Conservation (phyloP, 345 rosid species). For the Pelargonium nanum region DNA sequence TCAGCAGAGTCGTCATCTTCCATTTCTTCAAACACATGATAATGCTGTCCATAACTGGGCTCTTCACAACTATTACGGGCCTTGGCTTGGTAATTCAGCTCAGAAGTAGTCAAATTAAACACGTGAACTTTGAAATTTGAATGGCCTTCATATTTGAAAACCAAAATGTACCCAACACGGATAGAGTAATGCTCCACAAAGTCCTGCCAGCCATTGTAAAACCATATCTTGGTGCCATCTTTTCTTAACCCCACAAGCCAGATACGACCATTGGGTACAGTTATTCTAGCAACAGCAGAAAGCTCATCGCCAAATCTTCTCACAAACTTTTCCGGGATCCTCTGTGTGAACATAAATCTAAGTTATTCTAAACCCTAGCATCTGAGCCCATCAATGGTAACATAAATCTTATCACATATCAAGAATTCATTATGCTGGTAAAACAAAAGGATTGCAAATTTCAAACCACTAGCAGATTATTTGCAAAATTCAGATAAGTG, state of each 20-base stretch:
- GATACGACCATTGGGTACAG: slow-evolving; percentile 65
- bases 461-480: no score
- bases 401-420: not conserved
- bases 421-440: no score
- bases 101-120: slow-evolving; percentile 57
- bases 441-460: no score
- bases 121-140: slow-evolving; percentile 66
- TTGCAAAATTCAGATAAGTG: no score
- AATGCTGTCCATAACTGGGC: slow-evolving; percentile 41
- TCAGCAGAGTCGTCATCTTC: slow-evolving; percentile 23
- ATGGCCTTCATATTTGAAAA: slow-evolving; percentile 79
- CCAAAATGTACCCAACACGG: slow-evolving; percentile 60
- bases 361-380: slow-evolving; percentile 8
- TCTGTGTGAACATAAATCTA: slow-evolving; percentile 41
- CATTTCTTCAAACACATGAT: slow-evolving; percentile 17
- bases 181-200: slow-evolving; percentile 68
- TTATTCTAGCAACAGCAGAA: slow-evolving; percentile 51
- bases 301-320: slow-evolving; percentile 70
- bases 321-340: slow-evolving; percentile 73
- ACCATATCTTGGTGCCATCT: slow-evolving; percentile 64
- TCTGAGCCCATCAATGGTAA: not conserved
- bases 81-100: slow-evolving; percentile 54
- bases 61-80: slow-evolving; percentile 16
- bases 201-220: slow-evolving; percentile 76
- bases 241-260: slow-evolving; percentile 70